These are phyloP conservation scores for Yamadazyma paraphyllophila DNA, from an alignment of 805 yeast species.

Conservation along the genomic window DNA sequence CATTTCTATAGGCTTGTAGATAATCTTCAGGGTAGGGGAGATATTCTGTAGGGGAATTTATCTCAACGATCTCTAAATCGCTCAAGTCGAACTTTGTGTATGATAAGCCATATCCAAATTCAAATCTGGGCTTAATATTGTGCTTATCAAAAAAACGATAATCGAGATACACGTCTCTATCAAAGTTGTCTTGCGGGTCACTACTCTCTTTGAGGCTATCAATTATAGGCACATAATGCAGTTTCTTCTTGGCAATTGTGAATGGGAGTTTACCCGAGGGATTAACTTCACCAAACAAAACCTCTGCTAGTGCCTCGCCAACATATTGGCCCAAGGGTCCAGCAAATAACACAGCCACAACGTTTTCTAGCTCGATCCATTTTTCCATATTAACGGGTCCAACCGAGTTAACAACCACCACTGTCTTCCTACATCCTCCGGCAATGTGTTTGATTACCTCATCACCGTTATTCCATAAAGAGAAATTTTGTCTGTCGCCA, in stretches of 20 bases:
- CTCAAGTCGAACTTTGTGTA: conserved; percentile 44
- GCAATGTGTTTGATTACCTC: conserved; percentile 49
- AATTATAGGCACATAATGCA: conserved; percentile 46
- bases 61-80: conserved; percentile 39
- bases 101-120: conserved; percentile 62
- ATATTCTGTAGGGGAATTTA: conserved; percentile 43
- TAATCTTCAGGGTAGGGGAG: conserved; percentile 47
- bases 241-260: conserved; percentile 54
- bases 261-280: conserved; percentile 67
- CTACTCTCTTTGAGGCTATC: conserved; percentile 27
- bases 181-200: conserved; percentile 44
- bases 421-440: conserved; percentile 49
- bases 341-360: conserved; percentile 55
- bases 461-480: conserved; percentile 60
- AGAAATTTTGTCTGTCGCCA: conserved; percentile 55
- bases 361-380: conserved; percentile 56
- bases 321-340: conserved; percentile 58
- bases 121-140: conserved; percentile 54
- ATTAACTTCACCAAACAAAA: conserved; percentile 57
- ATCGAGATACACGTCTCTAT: conserved; percentile 51
- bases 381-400: conserved; percentile 61
- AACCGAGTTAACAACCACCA: conserved; percentile 58
- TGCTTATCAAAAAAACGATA: conserved; percentile 58
- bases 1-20: conserved; percentile 38
- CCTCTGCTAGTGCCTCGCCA: conserved; percentile 58